Conservation (phyloP, 208 protist species). For the Naegleria lovaniensis region DNA sequence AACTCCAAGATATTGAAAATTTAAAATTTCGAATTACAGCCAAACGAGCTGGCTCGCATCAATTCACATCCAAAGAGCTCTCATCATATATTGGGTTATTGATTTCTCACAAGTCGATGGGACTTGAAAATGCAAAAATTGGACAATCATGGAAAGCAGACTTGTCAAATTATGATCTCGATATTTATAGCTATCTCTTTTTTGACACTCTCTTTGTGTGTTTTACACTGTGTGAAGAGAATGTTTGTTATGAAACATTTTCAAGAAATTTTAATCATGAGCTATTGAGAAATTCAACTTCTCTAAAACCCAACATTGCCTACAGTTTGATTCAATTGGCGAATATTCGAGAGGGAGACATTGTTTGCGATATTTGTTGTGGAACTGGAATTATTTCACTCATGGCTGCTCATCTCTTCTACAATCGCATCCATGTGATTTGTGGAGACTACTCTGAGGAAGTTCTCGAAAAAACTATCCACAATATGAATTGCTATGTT, state of each 20-base stretch:
- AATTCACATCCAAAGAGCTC: neutral
- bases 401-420: neutral
- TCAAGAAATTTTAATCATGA: neutral
- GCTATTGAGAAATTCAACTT: neutral
- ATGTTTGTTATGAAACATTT: neutral
- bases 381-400: neutral
- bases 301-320: neutral
- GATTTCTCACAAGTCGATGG: neutral
- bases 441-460: neutral
- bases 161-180: neutral
- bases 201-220: neutral
- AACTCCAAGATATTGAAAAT: neutral
- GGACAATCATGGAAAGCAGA: neutral
- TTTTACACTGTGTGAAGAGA: neutral
- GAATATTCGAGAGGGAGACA: neutral
- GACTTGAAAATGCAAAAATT: neutral
- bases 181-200: neutral
- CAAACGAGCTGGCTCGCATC: neutral
- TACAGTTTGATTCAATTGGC: neutral
- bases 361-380: neutral
- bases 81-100: neutral
- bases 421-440: neutral
- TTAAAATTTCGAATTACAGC: neutral
- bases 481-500: neutral
- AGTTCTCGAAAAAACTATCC: neutral